A percentile compares a stretch with the other conserved stretches of the same genome.
These are phyloP conservation scores for Leccinellum rugosiceps DNA, from an alignment of 768 basidiomycete species.

Conservation along the genomic window DNA sequence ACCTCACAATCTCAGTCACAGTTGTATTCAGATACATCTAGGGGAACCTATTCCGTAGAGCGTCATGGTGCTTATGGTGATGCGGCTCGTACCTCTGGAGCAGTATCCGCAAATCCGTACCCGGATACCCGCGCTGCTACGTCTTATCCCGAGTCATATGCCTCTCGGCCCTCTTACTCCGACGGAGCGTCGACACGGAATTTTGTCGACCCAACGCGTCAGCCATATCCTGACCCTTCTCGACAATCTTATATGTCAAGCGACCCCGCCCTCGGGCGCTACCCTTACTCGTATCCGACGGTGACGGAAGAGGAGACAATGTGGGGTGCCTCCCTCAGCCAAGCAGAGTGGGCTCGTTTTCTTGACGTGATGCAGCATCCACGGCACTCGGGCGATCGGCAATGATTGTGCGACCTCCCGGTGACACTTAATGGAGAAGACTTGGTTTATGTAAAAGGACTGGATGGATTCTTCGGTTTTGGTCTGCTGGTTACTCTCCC, in stretches of 20 bases:
- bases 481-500: conserved; percentile 10
- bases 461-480: conserved; percentile 26
- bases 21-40: conserved; percentile 24
- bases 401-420: conserved; percentile 12
- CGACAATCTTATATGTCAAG: conserved; percentile 27
- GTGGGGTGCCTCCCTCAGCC: conserved; percentile 77
- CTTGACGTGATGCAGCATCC: conserved; percentile 62
- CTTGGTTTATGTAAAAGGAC: conserved; percentile 26
- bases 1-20: conserved; percentile 24
- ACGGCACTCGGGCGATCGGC: conserved; percentile 29
- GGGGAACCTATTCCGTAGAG: conserved; percentile 20
- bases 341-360: conserved; percentile 69
- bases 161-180: conserved; percentile 24
- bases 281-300: conserved; percentile 40
- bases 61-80: conserved; percentile 23
- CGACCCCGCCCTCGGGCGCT: conserved; percentile 21
- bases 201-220: conserved; percentile 19
- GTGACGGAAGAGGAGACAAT: conserved; percentile 57
- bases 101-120: conserved; percentile 27
- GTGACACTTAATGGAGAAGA: conserved; percentile 10
- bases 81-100: conserved; percentile 14
- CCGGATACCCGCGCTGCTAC: conserved; percentile 22
- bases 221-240: conserved; percentile 25
- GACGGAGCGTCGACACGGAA: conserved; percentile 25
- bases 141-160: conserved; percentile 26